These are phyloP conservation scores for Stephanodiscus minutulus DNA, from an alignment of 108 stramenopile genomes.

Conservation along the genomic window DNA sequence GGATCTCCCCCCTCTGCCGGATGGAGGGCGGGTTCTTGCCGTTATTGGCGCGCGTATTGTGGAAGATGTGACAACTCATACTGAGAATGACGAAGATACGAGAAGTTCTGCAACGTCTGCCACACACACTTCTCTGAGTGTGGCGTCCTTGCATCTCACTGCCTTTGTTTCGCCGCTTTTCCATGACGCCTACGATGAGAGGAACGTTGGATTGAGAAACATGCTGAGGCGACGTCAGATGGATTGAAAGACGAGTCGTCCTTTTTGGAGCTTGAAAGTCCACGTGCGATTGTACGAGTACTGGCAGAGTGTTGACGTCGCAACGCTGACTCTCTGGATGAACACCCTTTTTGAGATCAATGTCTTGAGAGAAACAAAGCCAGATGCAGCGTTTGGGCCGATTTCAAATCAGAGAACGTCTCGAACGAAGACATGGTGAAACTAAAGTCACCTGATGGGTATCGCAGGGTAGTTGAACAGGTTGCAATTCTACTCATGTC, in stretches of 20 bases:
- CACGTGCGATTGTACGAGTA: too few relatives aligned
- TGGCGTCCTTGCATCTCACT: slow-evolving; percentile 6
- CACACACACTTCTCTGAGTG: slow-evolving; percentile 20
- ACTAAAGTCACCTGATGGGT: too few relatives aligned
- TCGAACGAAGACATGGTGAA: too few relatives aligned
- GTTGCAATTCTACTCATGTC: too few relatives aligned
- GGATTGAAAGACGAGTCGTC: background rate
- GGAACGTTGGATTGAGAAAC: slow-evolving; percentile 1
- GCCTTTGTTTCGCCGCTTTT: slow-evolving; percentile 41
- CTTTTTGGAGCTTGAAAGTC: background rate
- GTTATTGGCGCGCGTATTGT: slow-evolving; percentile 42
- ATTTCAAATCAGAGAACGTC: too few relatives aligned
- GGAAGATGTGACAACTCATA: slow-evolving; percentile 25
- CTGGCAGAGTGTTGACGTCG: too few relatives aligned
- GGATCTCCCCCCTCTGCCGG: slow-evolving; percentile 43
- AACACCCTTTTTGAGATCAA: too few relatives aligned
- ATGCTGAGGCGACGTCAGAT: slow-evolving; percentile 21
- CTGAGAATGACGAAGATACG: slow-evolving; percentile 20
- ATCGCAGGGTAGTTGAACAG: too few relatives aligned
- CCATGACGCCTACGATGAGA: slow-evolving; percentile 24
- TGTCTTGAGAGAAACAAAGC: too few relatives aligned
- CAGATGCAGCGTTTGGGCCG: too few relatives aligned
- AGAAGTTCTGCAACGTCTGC: slow-evolving; percentile 38
- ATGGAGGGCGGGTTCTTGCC: slow-evolving; percentile 41
- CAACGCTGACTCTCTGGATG: too few relatives aligned